These are phyloP conservation scores for Globisporangium okanoganense DNA, from an alignment of 352 stramenopile genomes.

Conservation along the genomic window DNA sequence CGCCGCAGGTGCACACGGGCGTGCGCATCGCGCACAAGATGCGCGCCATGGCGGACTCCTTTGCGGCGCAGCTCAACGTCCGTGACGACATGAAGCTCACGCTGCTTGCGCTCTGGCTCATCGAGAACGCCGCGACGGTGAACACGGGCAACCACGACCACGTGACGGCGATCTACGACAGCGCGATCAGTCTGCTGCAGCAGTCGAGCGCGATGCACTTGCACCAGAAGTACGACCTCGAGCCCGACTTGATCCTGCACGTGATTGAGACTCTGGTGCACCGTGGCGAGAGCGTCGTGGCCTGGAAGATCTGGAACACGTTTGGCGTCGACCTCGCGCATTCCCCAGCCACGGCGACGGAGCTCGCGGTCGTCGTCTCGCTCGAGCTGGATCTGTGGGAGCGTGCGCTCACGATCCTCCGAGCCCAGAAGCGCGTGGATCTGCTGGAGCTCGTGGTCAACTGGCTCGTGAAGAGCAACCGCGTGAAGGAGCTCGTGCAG, in stretches of 20 bases:
- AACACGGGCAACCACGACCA: constrained; percentile 60
- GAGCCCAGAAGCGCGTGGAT: constrained; percentile 50
- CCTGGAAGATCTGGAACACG: constrained; percentile 84
- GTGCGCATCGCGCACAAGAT: constrained; percentile 59
- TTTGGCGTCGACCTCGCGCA: constrained; percentile 60
- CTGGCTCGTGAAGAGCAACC: constrained; percentile 67
- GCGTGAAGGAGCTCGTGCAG: constrained; percentile 74
- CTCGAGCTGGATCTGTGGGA: constrained; percentile 78
- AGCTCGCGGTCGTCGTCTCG: constrained; percentile 74
- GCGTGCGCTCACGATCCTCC: constrained; percentile 56
- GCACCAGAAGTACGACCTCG: constrained; percentile 70
- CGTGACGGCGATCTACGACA: constrained; percentile 57
- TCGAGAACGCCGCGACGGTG: constrained; percentile 78
- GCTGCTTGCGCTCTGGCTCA: constrained; percentile 69
- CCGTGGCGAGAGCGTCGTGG: constrained; percentile 62
- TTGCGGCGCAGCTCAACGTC: constrained; percentile 65
- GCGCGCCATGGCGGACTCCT: constrained; percentile 57
- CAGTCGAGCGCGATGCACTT: constrained; percentile 73
- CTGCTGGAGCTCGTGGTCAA: constrained; percentile 63
- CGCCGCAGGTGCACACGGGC: constrained; percentile 43
- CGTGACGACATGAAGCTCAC: constrained; percentile 83
- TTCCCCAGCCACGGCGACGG: constrained; percentile 44
- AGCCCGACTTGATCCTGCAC: constrained; percentile 66
- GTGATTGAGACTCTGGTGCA: constrained; percentile 78
- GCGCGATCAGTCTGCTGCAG: constrained; percentile 52